These are phyloP conservation scores for Vanrija sp. DNA, from an alignment of 1,284 basidiomycete genomes.

Conservation along the genomic window DNA sequence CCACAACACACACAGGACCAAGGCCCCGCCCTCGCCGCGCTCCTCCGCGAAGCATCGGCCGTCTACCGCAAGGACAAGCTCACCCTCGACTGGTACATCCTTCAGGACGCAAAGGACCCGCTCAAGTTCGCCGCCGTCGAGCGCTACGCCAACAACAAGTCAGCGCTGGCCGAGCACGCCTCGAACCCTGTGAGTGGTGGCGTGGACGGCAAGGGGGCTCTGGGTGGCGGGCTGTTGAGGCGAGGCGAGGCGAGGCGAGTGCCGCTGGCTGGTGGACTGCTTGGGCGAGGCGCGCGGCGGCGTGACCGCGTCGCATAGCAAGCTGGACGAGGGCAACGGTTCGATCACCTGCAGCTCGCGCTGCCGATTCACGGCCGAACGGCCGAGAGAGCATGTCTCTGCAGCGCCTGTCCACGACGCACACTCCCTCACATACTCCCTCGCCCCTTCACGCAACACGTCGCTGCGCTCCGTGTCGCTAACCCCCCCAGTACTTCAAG, in stretches of 20 bases:
- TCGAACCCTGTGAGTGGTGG: conserved; percentile 39
- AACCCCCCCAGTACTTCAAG: conserved; percentile 1
- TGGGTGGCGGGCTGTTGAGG: too few species aligned
- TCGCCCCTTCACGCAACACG: neutral
- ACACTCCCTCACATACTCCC: neutral
- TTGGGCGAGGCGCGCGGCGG: too few species aligned
- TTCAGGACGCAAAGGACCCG: conserved; percentile 47
- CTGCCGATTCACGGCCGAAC: too few species aligned
- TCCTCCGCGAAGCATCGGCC: conserved; percentile 45
- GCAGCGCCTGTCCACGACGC: too few species aligned
- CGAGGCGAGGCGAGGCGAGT: too few species aligned
- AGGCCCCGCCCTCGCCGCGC: conserved; percentile 44
- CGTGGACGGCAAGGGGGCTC: too few species aligned
- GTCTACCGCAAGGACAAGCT: conserved; percentile 48
- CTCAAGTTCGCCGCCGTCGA: conserved; percentile 50
- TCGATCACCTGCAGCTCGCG: too few species aligned
- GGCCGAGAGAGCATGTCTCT: too few species aligned
- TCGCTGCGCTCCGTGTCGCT: neutral
- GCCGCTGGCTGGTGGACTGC: too few species aligned
- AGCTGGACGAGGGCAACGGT: too few species aligned
- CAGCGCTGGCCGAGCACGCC: conserved; percentile 44
- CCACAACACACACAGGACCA: conserved; percentile 23
- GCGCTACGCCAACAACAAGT: conserved; percentile 44
- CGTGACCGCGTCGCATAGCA: too few species aligned
- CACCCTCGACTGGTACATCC: conserved; percentile 46